A percentile compares a stretch with the other conserved stretches of the same genome.
These are phyloP conservation scores for Phytopythium montanum DNA, from an alignment of 352 stramenopile genomes.

Conservation along the genomic window DNA sequence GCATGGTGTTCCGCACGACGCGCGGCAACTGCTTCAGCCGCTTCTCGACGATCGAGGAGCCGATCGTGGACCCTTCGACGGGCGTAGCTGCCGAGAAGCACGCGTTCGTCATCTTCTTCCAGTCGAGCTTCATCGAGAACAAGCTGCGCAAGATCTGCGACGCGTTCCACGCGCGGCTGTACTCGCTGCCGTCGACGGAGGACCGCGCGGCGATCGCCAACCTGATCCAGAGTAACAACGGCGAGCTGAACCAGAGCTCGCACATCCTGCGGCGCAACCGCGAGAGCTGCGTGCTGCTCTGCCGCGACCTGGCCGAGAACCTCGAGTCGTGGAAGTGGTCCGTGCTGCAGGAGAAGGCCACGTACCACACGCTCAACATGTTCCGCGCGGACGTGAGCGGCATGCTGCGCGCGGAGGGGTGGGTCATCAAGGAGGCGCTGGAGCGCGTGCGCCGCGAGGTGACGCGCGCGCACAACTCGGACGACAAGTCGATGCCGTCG, in stretches of 20 bases:
- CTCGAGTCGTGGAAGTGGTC: slow-evolving; percentile 97
- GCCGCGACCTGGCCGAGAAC: slow-evolving; percentile 91
- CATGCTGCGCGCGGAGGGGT: slow-evolving; percentile 96
- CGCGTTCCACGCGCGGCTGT: slow-evolving; percentile 95
- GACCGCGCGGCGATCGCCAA: slow-evolving; percentile 86
- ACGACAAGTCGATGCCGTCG: slow-evolving; percentile 93
- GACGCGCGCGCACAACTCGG: slow-evolving; percentile 85
- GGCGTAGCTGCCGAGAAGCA: slow-evolving; percentile 85
- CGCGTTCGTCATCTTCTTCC: slow-evolving; percentile 95
- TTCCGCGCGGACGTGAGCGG: slow-evolving; percentile 96
- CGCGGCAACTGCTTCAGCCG: slow-evolving; percentile 98
- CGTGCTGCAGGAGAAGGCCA: slow-evolving; percentile 96
- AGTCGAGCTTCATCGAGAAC: slow-evolving; percentile 95
- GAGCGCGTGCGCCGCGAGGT: slow-evolving; percentile 86
- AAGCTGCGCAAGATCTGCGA: slow-evolving; percentile 99
- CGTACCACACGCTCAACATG: slow-evolving; percentile 98
- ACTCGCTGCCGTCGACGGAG: slow-evolving; percentile 95
- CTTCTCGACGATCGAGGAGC: slow-evolving; percentile 95
- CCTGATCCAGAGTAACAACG: slow-evolving; percentile 90
- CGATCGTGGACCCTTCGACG: slow-evolving; percentile 86
- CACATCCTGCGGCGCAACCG: slow-evolving; percentile 97
- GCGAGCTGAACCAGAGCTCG: slow-evolving; percentile 94
- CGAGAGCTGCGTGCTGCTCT: slow-evolving; percentile 92
- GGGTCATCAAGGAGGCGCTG: slow-evolving; percentile 89
- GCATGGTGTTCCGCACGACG: slow-evolving; percentile 98